Evolutionary conservation across 2,329 filamentous ascomycete genomes (phyloP), one percentile per base, ranked within the genome.

Genomic region (Incumbomyces delicatus): DNA sequence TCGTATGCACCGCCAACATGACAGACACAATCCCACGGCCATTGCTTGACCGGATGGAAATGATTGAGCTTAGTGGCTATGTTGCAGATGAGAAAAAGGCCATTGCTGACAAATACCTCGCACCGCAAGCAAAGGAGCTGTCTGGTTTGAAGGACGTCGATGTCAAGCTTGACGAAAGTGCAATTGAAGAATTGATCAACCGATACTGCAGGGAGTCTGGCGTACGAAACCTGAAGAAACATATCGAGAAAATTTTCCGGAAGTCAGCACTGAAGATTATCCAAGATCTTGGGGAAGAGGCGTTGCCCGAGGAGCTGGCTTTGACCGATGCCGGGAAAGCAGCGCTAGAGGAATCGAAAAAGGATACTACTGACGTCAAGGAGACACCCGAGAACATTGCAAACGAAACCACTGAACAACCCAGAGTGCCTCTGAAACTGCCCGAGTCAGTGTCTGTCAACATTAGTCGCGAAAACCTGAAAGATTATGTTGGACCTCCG

Each of bases 11-110:
- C 12, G 92, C 92, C 50, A 98, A 98, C 66, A 94, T 96, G 83
- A 95, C 89, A 0, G 92, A 98, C 60, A 98, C 92, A 0, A 98
- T 98, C 51, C 92, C 92, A 13, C 80, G 89, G 35, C 94, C 92
- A 2, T 75, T 98, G 0, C 76, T 96, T 13, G 92, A 98, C 63
- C 83, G 92, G 57, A 98, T 98, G 92, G 92, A 98, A 65, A 80
- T 96, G 59, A 98, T 98, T 56, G 81, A 94, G 52, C 76, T 98
- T 2, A 96, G 90, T 31, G 92, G 92, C 10, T 98, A 98, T 61
- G 90, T 98, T 42, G 82, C 90, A 0, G 90, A 98, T 55, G 92
- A 98, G 74, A 98, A 98, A 76, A 95, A 94, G 81, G 90, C 92
- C 2, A 98, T 98, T 59, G 92, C 92, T 2, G 84, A 98, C 62